Conservation (phyloP, 164 flowering plant species). For the Litsea cubeba region DNA sequence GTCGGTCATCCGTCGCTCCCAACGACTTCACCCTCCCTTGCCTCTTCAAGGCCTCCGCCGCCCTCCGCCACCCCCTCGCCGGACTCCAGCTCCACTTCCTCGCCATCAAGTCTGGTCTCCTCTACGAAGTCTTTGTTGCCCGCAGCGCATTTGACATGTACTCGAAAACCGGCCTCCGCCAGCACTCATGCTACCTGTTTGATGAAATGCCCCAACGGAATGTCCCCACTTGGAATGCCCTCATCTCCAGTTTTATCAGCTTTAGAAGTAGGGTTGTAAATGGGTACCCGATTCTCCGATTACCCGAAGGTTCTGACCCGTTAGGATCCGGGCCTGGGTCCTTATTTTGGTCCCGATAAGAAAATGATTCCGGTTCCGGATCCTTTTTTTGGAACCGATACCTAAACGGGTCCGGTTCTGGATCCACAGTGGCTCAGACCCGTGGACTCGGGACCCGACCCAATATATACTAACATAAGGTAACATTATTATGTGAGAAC, state of each 20-base stretch:
- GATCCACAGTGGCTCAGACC: too few relatives aligned
- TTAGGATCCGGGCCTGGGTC: too few relatives aligned
- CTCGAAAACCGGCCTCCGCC: slow-evolving; percentile 38
- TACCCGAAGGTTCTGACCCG: too few relatives aligned
- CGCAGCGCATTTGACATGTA: slow-evolving; percentile 82
- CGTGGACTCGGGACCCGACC: too few relatives aligned
- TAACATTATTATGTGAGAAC: too few relatives aligned
- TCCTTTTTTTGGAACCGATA: too few relatives aligned
- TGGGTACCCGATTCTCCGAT: too few relatives aligned
- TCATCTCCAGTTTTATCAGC: slow-evolving; percentile 37
- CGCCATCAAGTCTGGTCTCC: slow-evolving; percentile 40
- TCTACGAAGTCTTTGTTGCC: slow-evolving; percentile 58
- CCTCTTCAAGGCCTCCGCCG: slow-evolving; percentile 55
- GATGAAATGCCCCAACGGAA: slow-evolving; percentile 77
- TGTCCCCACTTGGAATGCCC: slow-evolving; percentile 70
- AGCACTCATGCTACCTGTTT: slow-evolving; percentile 52
- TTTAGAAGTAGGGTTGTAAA: too few relatives aligned
- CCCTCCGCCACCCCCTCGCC: slow-evolving; percentile 22
- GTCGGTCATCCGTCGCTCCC: slow-evolving; percentile 42
- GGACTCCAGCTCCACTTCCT: slow-evolving; percentile 66
- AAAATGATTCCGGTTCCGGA: too few relatives aligned
- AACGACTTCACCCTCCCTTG: slow-evolving; percentile 92
- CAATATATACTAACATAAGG: too few relatives aligned
- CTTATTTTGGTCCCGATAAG: too few relatives aligned
- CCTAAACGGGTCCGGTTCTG: too few relatives aligned